Conservation (phyloP, 73 alveolate genomes). For the Paramecium bursaria region DNA sequence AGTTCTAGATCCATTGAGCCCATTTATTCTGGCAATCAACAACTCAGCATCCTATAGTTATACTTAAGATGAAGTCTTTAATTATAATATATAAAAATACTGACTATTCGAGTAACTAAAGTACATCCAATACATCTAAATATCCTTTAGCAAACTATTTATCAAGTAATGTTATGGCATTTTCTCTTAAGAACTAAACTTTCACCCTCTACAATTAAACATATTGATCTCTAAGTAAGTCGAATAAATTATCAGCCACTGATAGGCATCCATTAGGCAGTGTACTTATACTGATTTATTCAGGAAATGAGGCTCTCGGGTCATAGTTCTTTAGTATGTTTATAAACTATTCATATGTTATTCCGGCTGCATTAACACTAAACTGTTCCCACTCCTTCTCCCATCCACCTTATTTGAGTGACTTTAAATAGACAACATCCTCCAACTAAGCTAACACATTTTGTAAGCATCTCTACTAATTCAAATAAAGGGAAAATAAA, state of each 20-base stretch:
- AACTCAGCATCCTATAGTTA: constrained; percentile 7
- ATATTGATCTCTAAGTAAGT: constrained; percentile 33
- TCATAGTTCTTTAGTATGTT: constrained; percentile 12
- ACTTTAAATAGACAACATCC: background rate
- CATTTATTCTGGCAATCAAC: constrained; percentile 34
- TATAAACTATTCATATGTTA: constrained; percentile 23
- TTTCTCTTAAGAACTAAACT: background rate
- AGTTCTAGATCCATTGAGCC: background rate
- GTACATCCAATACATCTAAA: constrained; percentile 53
- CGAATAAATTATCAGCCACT: constrained; percentile 48
- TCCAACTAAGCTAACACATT: constrained; percentile 26
- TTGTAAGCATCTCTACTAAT: constrained; percentile 44
- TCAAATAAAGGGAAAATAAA: background rate
- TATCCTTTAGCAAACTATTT: constrained; percentile 45
- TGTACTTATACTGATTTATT: background rate
- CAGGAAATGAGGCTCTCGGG: background rate
- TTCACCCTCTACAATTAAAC: background rate
- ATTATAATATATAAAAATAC: too few species aligned
- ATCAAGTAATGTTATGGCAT: background rate
- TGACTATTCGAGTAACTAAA: constrained; percentile 6
- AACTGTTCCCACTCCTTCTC: constrained; percentile 35
- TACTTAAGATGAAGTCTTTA: background rate
- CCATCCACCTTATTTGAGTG: background rate
- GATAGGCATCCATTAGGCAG: background rate
- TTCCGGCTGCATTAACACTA: constrained; percentile 6